Percentiles rank a stretch among this genome's conserved stretches.
phyloP scores from a whole-genome alignment of 2,329 filamentous ascomycete genomes.

The Ophioceras dolichostomum region DNA sequence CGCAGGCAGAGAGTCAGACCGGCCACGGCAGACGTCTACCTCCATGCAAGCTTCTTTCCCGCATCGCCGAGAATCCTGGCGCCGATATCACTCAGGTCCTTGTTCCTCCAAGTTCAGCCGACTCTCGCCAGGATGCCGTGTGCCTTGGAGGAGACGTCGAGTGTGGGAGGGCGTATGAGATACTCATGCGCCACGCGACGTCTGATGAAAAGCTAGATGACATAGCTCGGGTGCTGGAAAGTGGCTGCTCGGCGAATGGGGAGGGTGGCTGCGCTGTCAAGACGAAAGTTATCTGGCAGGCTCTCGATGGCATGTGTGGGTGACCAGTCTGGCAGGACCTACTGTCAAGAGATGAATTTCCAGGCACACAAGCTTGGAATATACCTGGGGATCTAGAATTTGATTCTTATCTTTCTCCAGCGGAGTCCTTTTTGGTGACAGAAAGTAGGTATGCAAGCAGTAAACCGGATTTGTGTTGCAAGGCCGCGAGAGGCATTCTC shows the following conservation, averaged over 20 bases:
- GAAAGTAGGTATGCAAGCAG: no score
- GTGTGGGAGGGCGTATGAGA: slow-evolving; percentile 7
- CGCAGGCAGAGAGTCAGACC: no score
- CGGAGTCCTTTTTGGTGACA: no score
- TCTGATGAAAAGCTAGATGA: slow-evolving; percentile 8
- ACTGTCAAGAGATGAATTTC: no score
- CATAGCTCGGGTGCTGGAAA: slow-evolving; percentile 1
- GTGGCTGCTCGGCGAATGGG: background rate
- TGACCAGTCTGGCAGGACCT: no score
- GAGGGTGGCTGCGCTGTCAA: slow-evolving; percentile 6
- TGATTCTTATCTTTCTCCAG: no score
- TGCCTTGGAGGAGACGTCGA: slow-evolving; percentile 3
- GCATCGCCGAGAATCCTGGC: slow-evolving; percentile 4
- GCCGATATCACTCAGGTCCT: slow-evolving; percentile 3
- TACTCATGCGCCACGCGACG: slow-evolving; percentile 8
- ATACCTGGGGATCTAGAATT: no score
- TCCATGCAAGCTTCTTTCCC: slow-evolving; percentile 7
- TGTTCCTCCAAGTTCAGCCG: background rate
- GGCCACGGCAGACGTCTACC: no score
- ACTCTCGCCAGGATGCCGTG: background rate
- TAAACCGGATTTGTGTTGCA: no score
- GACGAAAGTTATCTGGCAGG: slow-evolving; percentile 5
- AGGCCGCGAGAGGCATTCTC: no score
- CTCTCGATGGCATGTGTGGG: slow-evolving; percentile 6
- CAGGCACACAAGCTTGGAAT: no score